Evolutionary conservation across 345 rosid genomes (phyloP).

Genomic region (Noccaea bulbosa): DNA sequence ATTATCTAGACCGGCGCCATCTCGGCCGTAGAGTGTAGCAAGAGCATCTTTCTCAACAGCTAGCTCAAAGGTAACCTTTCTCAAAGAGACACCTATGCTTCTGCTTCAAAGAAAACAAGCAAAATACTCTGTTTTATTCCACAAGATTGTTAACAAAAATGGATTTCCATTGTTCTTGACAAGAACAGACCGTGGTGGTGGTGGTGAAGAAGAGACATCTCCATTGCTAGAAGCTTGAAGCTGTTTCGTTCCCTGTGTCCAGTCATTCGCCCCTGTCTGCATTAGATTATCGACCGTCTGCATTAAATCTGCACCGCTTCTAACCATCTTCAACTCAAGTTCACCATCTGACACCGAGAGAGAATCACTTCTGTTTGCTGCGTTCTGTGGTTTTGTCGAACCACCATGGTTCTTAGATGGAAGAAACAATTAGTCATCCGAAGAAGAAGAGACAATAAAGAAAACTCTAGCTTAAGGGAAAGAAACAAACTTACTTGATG

Average conservation of each 20-base stretch:
- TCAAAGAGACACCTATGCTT: slow-evolving; percentile 48
- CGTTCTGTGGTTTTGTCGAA: slow-evolving; percentile 42
- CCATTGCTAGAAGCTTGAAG: slow-evolving; percentile 40
- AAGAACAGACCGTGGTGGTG: slow-evolving; percentile 31
- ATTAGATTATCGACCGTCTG: slow-evolving; percentile 42
- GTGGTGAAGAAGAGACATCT: slow-evolving; percentile 28
- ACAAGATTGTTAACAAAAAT: slow-evolving; percentile 5
- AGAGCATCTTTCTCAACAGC: slow-evolving; percentile 49
- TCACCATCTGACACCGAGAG: slow-evolving; percentile 26
- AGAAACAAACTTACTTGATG: slow-evolving; percentile 46
- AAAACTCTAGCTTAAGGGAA: not conserved
- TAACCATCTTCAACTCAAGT: slow-evolving; percentile 31
- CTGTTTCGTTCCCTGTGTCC: slow-evolving; percentile 41
- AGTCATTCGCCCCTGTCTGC: slow-evolving; percentile 43
- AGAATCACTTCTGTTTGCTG: slow-evolving; percentile 33
- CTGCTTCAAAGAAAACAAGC: slow-evolving; percentile 40
- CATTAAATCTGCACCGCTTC: slow-evolving; percentile 44
- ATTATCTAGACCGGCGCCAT: slow-evolving; percentile 59
- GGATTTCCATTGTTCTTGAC: slow-evolving; percentile 1
- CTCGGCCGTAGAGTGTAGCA: slow-evolving; percentile 55
- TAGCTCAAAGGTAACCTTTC: slow-evolving; percentile 59
- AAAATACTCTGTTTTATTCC: not conserved
- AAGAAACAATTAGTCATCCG: not conserved
- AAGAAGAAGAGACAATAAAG: slow-evolving; percentile 21
- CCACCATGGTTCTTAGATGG: slow-evolving; percentile 24